Evolutionary conservation across 2,329 filamentous ascomycete species (phyloP), one percentile per base, ranked within the genome.

Genomic region (Tympanopsis confertula): DNA sequence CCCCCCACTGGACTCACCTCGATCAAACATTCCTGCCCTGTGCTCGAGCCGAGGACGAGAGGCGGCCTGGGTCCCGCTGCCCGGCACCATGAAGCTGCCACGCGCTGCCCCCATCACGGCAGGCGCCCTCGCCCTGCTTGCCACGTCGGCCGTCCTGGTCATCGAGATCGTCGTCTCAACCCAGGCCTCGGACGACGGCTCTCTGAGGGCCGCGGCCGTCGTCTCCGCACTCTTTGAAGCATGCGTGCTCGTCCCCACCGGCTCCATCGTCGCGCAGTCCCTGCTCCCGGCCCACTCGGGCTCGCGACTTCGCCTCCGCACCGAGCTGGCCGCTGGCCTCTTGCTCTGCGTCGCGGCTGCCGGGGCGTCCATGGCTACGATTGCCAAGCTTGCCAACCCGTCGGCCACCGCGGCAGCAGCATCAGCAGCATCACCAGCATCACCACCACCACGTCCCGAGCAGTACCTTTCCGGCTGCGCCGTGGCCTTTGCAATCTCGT

Each of bases 381-480:
- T 26, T n/a, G 22, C n/a, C 7, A 10, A 26, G 7, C 7, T 26
- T n/a, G n/a, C 7, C 22, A 7, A 26, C 7, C 22, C 22, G 22
- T 26, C 22, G 22, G 22, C 22, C 22, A 26, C 7, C 7, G 7
- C n/a, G 7, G 7, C 22, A n/a, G 22, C 22, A 7, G 22, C 22
- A n/a, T n/a, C n/a, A n/a, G n/a, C n/a, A n/a, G n/a, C n/a, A n/a
- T n/a, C n/a, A n/a, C n/a, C n/a, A n/a, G n/a, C n/a, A n/a, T n/a
- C n/a, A n/a, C n/a, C n/a, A n/a, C n/a, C n/a, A n/a, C n/a, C n/a
- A n/a, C 7, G n/a, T 10, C 22, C 22, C 7, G 22, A 7, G 7
- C 7, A n/a, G n/a, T 61, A 69, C 35, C 47, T 74, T 24, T 50
- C 64, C 13, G 69, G 63, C 20, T 52, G 61, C 3, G 59, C 69